Percentiles rank a stretch among this genome's conserved stretches.
phyloP scores from a whole-genome alignment of 441 rosid genomes.

The Erysimum pusillum region DNA sequence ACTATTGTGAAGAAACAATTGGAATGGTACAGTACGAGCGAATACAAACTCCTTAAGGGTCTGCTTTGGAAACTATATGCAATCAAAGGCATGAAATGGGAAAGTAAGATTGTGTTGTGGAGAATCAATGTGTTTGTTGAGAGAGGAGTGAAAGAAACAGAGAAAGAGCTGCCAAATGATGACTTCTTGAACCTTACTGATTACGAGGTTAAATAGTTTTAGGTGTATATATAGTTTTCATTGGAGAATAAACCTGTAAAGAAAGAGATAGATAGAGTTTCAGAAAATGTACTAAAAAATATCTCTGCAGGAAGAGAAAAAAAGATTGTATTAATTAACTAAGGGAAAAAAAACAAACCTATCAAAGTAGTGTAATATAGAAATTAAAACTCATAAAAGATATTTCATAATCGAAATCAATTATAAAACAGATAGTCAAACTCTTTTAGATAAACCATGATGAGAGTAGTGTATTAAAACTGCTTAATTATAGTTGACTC shows the following conservation, averaged over 20 bases:
- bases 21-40: background rate
- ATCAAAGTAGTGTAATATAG: too few relatives aligned
- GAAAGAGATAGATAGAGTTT: background rate
- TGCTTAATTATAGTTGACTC: background rate
- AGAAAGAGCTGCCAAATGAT: background rate
- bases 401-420: background rate
- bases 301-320: too few relatives aligned
- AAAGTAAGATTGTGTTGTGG: slow-evolving; percentile 9
- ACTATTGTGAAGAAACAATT: slow-evolving; percentile 12
- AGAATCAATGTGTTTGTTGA: background rate
- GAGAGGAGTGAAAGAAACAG: background rate
- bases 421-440: too few relatives aligned
- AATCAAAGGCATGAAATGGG: slow-evolving; percentile 16
- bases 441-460: background rate
- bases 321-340: too few relatives aligned
- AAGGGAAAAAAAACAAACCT: too few relatives aligned
- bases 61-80: background rate
- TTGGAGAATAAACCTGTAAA: background rate
- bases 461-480: too few relatives aligned
- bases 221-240: background rate
- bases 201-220: background rate
- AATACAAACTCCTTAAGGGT: slow-evolving; percentile 22
- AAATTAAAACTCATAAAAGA: too few relatives aligned
- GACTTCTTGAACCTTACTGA: background rate
- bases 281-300: background rate